phyloP scores from a whole-genome alignment of 202 grass and related monocot species.

The Panicum virgatum region DNA sequence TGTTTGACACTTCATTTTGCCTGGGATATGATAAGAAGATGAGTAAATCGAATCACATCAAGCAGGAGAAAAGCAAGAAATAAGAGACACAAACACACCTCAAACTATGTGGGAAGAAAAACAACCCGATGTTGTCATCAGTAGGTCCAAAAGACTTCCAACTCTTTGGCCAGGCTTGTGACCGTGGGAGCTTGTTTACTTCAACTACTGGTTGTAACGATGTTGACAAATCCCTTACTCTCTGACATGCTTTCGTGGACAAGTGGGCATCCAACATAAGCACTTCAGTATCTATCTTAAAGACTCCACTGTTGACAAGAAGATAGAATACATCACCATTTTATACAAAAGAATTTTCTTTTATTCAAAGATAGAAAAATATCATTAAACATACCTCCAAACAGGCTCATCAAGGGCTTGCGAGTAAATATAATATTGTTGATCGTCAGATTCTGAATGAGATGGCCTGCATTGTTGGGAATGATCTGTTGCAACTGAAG shows the following conservation, averaged over 20 bases:
- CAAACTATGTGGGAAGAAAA: conserved; percentile 58
- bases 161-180: conserved; percentile 64
- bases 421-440: conserved; percentile 3
- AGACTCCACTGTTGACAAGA: conserved; percentile 53
- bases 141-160: conserved; percentile 56
- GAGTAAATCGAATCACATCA: conserved; percentile 12
- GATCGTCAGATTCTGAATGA: conserved; percentile 10
- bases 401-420: conserved; percentile 36
- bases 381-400: conserved; percentile 52
- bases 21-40: conserved; percentile 35
- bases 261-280: conserved; percentile 50
- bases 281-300: conserved; percentile 41
- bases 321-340: conserved; percentile 24
- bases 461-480: background rate
- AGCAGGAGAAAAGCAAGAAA: conserved; percentile 8
- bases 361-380: background rate
- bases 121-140: conserved; percentile 65
- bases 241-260: conserved; percentile 66
- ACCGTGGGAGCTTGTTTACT: conserved; percentile 49
- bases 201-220: conserved; percentile 46
- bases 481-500: conserved; percentile 3
- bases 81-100: conserved; percentile 40
- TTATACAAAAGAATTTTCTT: conserved; percentile 21
- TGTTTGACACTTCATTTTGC: conserved; percentile 40
- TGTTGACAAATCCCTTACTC: conserved; percentile 45